Evolutionary conservation across 805 yeast genomes (phyloP).

Genomic region (Dipodascus albidus): DNA sequence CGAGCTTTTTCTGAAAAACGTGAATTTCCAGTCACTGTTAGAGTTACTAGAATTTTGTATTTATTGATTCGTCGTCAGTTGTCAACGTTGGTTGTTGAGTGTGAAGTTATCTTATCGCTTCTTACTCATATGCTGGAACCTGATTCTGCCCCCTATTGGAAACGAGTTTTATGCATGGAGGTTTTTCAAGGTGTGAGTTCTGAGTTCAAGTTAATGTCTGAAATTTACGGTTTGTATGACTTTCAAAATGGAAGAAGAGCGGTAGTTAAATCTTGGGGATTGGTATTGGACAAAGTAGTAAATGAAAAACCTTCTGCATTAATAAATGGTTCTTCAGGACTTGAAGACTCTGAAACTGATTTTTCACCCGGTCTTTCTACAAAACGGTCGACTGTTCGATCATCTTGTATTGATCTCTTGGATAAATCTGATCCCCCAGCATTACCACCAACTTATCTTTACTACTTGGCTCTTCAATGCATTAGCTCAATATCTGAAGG

Average conservation of each 20-base stretch:
- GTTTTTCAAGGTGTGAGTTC: conserved; percentile 48
- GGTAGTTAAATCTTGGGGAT: conserved; percentile 45
- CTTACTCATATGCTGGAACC: conserved; percentile 60
- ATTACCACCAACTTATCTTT: conserved; percentile 49
- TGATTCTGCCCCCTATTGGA: conserved; percentile 58
- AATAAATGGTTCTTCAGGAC: conserved; percentile 20
- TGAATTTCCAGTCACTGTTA: conserved; percentile 57
- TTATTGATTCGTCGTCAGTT: conserved; percentile 54
- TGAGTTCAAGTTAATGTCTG: conserved; percentile 40
- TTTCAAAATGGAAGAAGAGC: conserved; percentile 42
- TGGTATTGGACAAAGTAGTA: conserved; percentile 30
- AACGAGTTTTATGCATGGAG: conserved; percentile 61
- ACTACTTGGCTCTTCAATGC: conserved; percentile 44
- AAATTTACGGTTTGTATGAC: conserved; percentile 56
- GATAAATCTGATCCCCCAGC: conserved; percentile 75
- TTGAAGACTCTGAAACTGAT: background rate
- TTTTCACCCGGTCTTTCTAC: conserved; percentile 4
- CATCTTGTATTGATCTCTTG: conserved; percentile 57
- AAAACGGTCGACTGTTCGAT: conserved; percentile 34
- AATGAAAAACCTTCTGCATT: conserved; percentile 21
- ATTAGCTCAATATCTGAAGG: conserved; percentile 55
- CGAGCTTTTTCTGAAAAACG: conserved; percentile 47
- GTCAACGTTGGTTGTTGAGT: conserved; percentile 53
- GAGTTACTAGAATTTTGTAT: conserved; percentile 63
- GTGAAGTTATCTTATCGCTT: conserved; percentile 69